phyloP scores from a whole-genome alignment of 2,329 filamentous ascomycete species.

The Claviceps sp. region DNA sequence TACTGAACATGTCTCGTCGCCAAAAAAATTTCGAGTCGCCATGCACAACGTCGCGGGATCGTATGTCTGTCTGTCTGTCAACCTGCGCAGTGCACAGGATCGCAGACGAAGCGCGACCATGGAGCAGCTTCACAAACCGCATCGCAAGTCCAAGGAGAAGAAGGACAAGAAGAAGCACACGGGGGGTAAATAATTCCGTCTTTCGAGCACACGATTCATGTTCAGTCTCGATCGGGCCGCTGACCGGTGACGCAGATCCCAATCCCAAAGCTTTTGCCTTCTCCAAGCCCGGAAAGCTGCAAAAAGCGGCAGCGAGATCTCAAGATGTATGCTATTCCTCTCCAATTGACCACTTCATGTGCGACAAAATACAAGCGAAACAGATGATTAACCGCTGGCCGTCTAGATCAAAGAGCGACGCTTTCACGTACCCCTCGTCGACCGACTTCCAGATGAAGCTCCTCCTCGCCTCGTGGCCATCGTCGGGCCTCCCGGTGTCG shows the following conservation, averaged over 20 bases:
- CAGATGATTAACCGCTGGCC: neutral
- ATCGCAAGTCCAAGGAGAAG: conserved; percentile 81
- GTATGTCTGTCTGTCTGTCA: neutral
- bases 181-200: conserved; percentile 32
- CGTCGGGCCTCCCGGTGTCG: conserved; percentile 86
- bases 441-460: conserved; percentile 88
- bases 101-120: conserved; percentile 27
- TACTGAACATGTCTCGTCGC: neutral
- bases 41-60: neutral
- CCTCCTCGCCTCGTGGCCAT: conserved; percentile 87
- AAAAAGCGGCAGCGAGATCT: conserved; percentile 59
- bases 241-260: conserved; percentile 33
- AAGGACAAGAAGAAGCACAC: conserved; percentile 72
- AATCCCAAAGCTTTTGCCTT: conserved; percentile 90
- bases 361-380: neutral
- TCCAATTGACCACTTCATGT: neutral
- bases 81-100: conserved; percentile 1
- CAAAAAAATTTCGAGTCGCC: conserved; percentile 3
- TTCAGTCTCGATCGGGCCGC: no score
- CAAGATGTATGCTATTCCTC: conserved; percentile 42
- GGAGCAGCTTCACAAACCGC: conserved; percentile 75
- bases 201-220: no score
- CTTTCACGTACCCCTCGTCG: conserved; percentile 90
- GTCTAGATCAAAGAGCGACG: conserved; percentile 81
- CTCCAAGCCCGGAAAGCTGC: conserved; percentile 66